Base-by-base conservation (phyloP, 768 basidiomycete species). In the Thelephora ganbajun region DNA sequence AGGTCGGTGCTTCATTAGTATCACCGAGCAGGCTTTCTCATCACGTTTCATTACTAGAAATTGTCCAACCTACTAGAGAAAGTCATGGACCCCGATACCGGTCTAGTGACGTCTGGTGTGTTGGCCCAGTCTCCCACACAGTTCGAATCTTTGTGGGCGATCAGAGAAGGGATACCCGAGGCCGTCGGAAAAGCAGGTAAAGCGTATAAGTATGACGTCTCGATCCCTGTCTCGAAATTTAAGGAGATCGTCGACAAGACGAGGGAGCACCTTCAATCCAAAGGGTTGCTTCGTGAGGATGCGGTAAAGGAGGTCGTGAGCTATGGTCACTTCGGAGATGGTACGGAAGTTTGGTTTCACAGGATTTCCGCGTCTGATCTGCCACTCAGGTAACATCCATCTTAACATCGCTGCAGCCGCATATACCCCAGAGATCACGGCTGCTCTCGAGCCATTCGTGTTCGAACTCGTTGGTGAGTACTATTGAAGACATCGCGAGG, bases 271-370 rank as follows among this genome's bases (percentile, higher is more conserved):
- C 67, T 98, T 34, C 63, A 69, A 33, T 73, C 76, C 18, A 79
- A 80, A 54, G 84, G 80, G 3, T 71, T 88, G 9, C 67, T 89
- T 36, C 74, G 72, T 12, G 79, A 83, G 14, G 70, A 77, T 41
- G 81, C 77, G 22, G 84, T 98, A 35, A 83, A 82, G 61, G 76
- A 81, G 57, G 87, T 93, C 12, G 66, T 94, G 50, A 96, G 96
- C 11, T 99, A 89, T 56, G 96, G 96, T 11, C 96, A 99, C 62
- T 81, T 98, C 46, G 96, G 96, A 19, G 96, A 99, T 65, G 92
- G 93, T 83, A 58, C 57, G 80, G 66, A 20, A 14, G 11, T n/a
- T 18, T 33, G 35, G 41, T 42, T n/a, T 33, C 1, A 45, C 26
- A 6, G 11, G 16, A 6, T 22, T 6, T 13, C 3, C 43, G 20